phyloP scores from a whole-genome alignment of 2,329 filamentous ascomycete species.

The Trichophyton verrucosum region DNA sequence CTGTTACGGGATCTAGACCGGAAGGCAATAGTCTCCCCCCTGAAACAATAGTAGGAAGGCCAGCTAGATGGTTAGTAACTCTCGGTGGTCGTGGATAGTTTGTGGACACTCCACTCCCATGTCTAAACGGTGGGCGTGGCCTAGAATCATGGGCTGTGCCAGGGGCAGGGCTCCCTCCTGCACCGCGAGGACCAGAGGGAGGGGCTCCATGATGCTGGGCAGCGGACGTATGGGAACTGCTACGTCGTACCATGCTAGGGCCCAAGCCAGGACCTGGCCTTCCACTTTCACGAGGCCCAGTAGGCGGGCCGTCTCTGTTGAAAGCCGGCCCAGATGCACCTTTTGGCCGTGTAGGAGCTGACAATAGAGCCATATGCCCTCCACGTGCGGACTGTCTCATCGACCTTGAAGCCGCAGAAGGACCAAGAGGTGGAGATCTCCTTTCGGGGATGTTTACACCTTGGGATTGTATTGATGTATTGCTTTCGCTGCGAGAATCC shows the following conservation, averaged over 20 bases:
- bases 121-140: slow-evolving; percentile 26
- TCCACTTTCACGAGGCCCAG: slow-evolving; percentile 21
- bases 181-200: slow-evolving; percentile 25
- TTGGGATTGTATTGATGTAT: slow-evolving; percentile 19
- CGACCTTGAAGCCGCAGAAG: slow-evolving; percentile 24
- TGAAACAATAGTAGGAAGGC: slow-evolving; percentile 28
- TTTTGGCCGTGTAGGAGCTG: slow-evolving; percentile 37
- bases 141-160: slow-evolving; percentile 15
- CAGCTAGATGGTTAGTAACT: slow-evolving; percentile 29
- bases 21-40: slow-evolving; percentile 32
- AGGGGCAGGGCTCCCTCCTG: not conserved
- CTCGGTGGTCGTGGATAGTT: slow-evolving; percentile 30
- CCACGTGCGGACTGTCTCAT: slow-evolving; percentile 28
- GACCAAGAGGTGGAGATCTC: slow-evolving; percentile 27
- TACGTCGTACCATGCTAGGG: slow-evolving; percentile 1
- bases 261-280: slow-evolving; percentile 19
- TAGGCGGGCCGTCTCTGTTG: slow-evolving; percentile 9
- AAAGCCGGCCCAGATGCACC: slow-evolving; percentile 24
- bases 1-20: slow-evolving; percentile 26
- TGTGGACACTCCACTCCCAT: slow-evolving; percentile 24
- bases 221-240: slow-evolving; percentile 8
- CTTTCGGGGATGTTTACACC: slow-evolving; percentile 15
- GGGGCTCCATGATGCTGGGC: slow-evolving; percentile 22
- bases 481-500: not conserved
- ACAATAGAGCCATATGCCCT: slow-evolving; percentile 29